phyloP scores from a whole-genome alignment of 306 rosid genomes.

The Crotalaria pallida region DNA sequence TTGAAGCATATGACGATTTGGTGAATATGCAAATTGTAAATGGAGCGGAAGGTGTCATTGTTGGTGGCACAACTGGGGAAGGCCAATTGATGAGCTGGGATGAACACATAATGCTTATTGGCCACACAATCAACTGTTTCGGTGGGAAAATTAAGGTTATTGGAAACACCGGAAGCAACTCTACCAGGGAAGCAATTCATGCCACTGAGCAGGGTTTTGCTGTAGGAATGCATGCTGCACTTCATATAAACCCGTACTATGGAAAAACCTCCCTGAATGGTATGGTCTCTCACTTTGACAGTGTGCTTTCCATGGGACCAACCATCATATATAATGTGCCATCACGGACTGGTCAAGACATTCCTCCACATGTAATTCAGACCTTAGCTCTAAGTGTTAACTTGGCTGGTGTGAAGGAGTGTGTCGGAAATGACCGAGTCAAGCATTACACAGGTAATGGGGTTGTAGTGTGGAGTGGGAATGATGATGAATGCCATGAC shows the following conservation, averaged over 20 bases:
- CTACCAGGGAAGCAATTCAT: conserved; percentile 92
- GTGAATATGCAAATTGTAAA: conserved; percentile 63
- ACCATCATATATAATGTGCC: conserved; percentile 92
- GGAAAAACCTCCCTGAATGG: conserved; percentile 90
- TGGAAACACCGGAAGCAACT: conserved; percentile 93
- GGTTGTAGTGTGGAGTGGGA: conserved; percentile 89
- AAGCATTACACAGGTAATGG: conserved; percentile 53
- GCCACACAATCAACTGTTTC: conserved; percentile 82
- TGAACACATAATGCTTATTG: conserved; percentile 93
- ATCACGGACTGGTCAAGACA: conserved; percentile 90
- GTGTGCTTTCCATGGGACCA: conserved; percentile 86
- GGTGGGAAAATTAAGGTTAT: conserved; percentile 87
- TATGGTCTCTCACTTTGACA: conserved; percentile 61
- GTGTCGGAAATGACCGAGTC: conserved; percentile 72
- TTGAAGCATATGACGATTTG: conserved; percentile 85
- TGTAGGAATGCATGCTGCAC: conserved; percentile 99
- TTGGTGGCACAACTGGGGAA: conserved; percentile 94
- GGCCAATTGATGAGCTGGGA: conserved; percentile 99
- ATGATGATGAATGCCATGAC: conserved; percentile 89
- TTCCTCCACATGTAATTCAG: conserved; percentile 69
- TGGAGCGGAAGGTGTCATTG: conserved; percentile 81
- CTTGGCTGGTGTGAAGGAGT: conserved; percentile 94
- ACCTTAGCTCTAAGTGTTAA: conserved; percentile 47
- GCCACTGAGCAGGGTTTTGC: conserved; percentile 97
- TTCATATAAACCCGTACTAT: conserved; percentile 92